phyloP scores from a whole-genome alignment of 2,329 filamentous ascomycete species.

The Colletotrichum shisoi region DNA sequence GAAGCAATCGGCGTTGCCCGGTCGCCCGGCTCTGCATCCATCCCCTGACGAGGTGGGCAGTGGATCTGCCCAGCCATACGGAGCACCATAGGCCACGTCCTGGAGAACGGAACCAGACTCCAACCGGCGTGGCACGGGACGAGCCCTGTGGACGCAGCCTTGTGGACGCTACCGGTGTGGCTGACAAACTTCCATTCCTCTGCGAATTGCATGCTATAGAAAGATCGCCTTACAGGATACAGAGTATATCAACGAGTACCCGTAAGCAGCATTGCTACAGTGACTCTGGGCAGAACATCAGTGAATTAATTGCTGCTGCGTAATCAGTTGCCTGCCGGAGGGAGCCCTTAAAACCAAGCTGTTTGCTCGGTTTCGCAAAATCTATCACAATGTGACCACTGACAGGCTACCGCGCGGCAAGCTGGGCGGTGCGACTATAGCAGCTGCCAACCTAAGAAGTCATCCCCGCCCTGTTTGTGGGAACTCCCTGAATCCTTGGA shows the following conservation, averaged over 20 bases:
- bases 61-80: constrained; percentile 13
- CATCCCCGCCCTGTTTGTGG: background rate
- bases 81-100: constrained; percentile 10
- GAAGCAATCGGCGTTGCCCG: background rate
- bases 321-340: too few species aligned
- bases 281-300: too few species aligned
- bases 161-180: background rate
- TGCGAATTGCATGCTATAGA: background rate
- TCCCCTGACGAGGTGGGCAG: background rate
- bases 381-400: too few species aligned
- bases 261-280: too few species aligned
- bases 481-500: background rate
- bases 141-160: background rate
- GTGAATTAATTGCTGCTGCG: too few species aligned
- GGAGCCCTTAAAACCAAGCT: too few species aligned
- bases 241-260: too few species aligned
- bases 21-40: background rate
- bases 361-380: too few species aligned
- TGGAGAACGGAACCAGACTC: constrained; percentile 10
- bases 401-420: background rate
- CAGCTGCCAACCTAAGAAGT: background rate
- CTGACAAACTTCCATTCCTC: background rate
- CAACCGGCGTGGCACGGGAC: background rate
- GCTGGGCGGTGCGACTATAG: background rate
- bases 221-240: too few species aligned